phyloP scores from a whole-genome alignment of 441 rosid species.

The Eruca vesicaria region DNA sequence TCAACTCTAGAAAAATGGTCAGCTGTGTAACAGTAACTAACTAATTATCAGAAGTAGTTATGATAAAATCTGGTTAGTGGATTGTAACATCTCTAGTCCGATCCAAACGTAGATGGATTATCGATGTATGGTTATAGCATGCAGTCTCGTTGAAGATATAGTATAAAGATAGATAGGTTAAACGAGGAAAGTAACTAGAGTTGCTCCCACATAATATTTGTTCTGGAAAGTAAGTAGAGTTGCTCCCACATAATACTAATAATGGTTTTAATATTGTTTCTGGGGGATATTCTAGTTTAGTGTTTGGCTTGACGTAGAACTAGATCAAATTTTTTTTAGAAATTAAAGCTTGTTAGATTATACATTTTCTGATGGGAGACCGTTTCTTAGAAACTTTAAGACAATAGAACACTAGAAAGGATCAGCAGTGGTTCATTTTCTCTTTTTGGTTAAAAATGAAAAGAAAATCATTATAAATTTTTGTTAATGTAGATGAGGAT shows the following conservation, averaged over 20 bases:
- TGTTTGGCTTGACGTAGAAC: slow-evolving; percentile 24
- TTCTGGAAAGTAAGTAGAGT: too few species aligned
- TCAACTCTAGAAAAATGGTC: neutral
- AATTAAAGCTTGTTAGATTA: slow-evolving; percentile 23
- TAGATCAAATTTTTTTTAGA: slow-evolving; percentile 24
- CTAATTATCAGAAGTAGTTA: neutral
- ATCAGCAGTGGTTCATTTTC: slow-evolving; percentile 30
- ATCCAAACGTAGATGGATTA: neutral
- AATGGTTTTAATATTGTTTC: slow-evolving; percentile 14
- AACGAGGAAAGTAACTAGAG: slow-evolving; percentile 21
- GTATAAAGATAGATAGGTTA: neutral
- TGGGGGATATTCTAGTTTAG: slow-evolving; percentile 10
- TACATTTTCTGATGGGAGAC: slow-evolving; percentile 34
- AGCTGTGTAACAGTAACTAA: neutral
- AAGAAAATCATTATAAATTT: neutral
- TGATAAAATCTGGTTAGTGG: neutral
- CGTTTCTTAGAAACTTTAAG: slow-evolving; percentile 28
- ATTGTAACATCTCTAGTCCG: neutral
- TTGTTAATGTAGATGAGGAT: slow-evolving; percentile 4
- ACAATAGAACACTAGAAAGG: slow-evolving; percentile 18
- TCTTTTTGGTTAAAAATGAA: slow-evolving; percentile 32
- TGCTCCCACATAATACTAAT: slow-evolving; percentile 18
- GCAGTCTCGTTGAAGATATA: neutral
- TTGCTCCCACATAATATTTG: neutral
- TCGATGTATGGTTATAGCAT: neutral